Conservation (phyloP, 2,329 filamentous ascomycete genomes). For the Trichoderma cornu-damae region DNA sequence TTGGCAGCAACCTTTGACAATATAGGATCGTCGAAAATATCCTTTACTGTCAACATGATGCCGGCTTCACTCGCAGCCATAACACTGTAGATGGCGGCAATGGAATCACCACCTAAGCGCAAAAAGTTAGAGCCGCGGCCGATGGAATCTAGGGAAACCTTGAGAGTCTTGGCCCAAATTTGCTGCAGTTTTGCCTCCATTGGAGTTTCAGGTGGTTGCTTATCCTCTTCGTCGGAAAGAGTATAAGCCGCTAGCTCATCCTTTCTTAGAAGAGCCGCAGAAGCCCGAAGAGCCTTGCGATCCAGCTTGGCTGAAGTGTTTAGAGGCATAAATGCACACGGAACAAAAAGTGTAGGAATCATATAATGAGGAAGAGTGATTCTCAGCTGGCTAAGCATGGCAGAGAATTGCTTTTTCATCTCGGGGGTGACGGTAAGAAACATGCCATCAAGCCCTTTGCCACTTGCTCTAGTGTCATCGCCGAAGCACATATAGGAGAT, state of each 20-base stretch:
- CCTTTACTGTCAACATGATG: not conserved
- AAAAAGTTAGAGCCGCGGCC: conserved; percentile 15
- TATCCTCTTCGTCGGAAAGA: not conserved
- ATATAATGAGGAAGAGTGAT: conserved; percentile 21
- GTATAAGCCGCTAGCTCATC: not conserved
- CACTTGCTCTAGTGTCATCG: not conserved
- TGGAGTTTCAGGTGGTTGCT: not conserved
- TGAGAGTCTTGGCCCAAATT: conserved; percentile 21
- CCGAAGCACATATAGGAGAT: not conserved
- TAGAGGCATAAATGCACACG: conserved; percentile 19
- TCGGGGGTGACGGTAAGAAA: conserved; percentile 2
- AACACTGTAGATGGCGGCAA: conserved; percentile 1
- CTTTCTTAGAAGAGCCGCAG: not conserved
- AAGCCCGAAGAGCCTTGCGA: conserved; percentile 1
- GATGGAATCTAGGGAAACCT: not conserved
- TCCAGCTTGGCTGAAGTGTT: conserved; percentile 23
- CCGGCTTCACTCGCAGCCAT: not conserved
- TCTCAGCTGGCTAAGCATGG: conserved; percentile 13
- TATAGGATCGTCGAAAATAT: not conserved
- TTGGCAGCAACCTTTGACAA: not conserved
- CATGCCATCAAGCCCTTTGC: not conserved
- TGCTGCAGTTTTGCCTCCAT: conserved; percentile 8
- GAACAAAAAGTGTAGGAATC: conserved; percentile 22
- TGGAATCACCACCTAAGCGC: conserved; percentile 2
- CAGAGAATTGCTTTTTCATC: conserved; percentile 6